Evolutionary conservation across 2,329 filamentous ascomycete species (phyloP).

Genomic region (Plenodomus lindquistii): DNA sequence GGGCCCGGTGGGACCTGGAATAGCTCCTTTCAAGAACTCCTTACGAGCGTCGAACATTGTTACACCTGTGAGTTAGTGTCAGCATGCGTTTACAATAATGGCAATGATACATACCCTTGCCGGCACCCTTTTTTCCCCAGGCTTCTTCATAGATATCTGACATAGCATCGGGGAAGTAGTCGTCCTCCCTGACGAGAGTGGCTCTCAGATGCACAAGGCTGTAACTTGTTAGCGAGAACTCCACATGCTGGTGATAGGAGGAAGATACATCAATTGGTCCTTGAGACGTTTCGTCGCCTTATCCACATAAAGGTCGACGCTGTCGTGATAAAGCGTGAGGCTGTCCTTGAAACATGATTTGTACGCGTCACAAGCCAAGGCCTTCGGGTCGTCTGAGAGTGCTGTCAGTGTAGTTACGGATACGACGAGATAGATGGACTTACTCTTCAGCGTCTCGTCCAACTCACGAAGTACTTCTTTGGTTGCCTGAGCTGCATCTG

Average conservation of each 20-base stretch:
- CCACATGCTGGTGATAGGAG: neutral
- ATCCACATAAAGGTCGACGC: constrained; percentile 3
- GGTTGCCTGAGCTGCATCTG: constrained; percentile 3
- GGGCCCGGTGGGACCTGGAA: neutral
- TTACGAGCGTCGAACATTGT: constrained; percentile 5
- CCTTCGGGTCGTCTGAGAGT: constrained; percentile 8
- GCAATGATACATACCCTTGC: neutral
- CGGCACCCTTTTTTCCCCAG: neutral
- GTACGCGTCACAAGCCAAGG: constrained; percentile 12
- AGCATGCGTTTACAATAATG: neutral
- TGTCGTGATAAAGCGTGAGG: neutral
- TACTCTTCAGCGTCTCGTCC: constrained; percentile 6
- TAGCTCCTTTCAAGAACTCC: constrained; percentile 2
- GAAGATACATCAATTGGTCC: neutral
- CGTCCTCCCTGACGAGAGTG: neutral
- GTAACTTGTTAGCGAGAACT: neutral
- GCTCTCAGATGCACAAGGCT: neutral
- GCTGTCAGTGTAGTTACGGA: neutral
- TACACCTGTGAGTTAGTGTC: neutral
- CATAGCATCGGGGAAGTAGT: constrained; percentile 20
- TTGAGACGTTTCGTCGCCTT: constrained; percentile 2
- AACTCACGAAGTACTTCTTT: constrained; percentile 2
- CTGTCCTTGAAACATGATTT: constrained; percentile 11
- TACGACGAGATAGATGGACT: neutral
- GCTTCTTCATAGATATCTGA: constrained; percentile 12